Conservation (phyloP, 257 asterid genomes). For the Solanum appendiculatum region DNA sequence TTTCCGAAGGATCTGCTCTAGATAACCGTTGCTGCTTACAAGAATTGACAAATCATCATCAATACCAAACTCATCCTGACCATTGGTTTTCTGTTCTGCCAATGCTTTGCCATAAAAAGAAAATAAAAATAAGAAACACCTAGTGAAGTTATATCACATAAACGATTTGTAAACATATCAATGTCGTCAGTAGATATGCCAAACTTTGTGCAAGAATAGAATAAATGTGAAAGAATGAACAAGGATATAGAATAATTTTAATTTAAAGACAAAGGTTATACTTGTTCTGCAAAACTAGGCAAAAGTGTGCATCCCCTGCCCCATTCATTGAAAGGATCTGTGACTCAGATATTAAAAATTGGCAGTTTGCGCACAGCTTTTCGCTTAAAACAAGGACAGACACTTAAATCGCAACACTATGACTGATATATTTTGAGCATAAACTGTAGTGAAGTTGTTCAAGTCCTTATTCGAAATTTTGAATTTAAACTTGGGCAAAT, state of each 20-base stretch:
- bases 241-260: background rate
- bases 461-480: background rate
- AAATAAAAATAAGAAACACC: background rate
- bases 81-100: conserved; percentile 32
- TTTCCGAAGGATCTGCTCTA: conserved; percentile 60
- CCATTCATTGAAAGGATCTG: background rate
- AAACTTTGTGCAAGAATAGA: background rate
- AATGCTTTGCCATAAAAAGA: conserved; percentile 2
- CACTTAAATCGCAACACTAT: background rate
- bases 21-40: conserved; percentile 26
- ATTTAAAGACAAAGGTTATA: background rate
- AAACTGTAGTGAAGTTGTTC: background rate
- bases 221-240: background rate
- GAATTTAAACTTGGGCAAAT: background rate
- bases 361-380: background rate
- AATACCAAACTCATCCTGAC: conserved; percentile 41
- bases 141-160: background rate
- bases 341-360: background rate
- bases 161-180: background rate
- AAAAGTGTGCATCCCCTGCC: background rate
- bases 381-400: background rate
- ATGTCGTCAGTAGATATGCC: background rate
- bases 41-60: conserved; percentile 34
- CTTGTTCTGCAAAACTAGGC: background rate
- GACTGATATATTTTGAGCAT: background rate